Conservation (phyloP, 2,329 filamentous ascomycete genomes). For the Raffaelea ambrosiae region DNA sequence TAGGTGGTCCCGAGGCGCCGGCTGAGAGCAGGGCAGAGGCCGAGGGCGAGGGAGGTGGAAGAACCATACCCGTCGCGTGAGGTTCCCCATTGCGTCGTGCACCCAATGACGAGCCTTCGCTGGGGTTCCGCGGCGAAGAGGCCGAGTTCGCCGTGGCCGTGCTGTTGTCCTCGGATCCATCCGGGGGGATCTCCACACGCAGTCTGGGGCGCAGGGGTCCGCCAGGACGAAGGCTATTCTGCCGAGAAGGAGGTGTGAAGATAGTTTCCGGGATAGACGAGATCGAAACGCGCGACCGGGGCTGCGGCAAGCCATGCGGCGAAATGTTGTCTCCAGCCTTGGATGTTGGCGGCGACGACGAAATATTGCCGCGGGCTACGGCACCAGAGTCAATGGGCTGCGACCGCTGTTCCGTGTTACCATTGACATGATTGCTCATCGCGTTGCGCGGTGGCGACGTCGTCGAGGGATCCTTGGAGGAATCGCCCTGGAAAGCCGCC, state of each 20-base stretch:
- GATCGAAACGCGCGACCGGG: slow-evolving; percentile 40
- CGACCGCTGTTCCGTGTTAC: slow-evolving; percentile 29
- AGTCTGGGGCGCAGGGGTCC: slow-evolving; percentile 66
- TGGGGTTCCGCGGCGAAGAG: slow-evolving; percentile 47
- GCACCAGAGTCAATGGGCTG: slow-evolving; percentile 54
- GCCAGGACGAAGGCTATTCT: slow-evolving; percentile 65
- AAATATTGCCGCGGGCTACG: slow-evolving; percentile 8
- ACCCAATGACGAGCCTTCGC: slow-evolving; percentile 48
- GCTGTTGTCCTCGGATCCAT: slow-evolving; percentile 66
- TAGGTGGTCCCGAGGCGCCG: slow-evolving; percentile 84
- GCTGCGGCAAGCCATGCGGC: slow-evolving; percentile 21
- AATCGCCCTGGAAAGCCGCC: slow-evolving; percentile 54
- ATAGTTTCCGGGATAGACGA: slow-evolving; percentile 56
- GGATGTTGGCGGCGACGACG: slow-evolving; percentile 48
- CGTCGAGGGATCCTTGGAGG: slow-evolving; percentile 26
- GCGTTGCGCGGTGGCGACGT: slow-evolving; percentile 2
- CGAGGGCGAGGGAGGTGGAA: slow-evolving; percentile 89
- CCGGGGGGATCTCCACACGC: slow-evolving; percentile 91
- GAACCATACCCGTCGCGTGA: slow-evolving; percentile 52
- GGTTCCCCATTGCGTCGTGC: slow-evolving; percentile 25
- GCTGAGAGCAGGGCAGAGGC: slow-evolving; percentile 79
- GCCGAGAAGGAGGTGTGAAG: slow-evolving; percentile 64
- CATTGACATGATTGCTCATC: slow-evolving; percentile 15
- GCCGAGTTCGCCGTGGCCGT: slow-evolving; percentile 65
- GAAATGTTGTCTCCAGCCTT: slow-evolving; percentile 38